A percentile compares a stretch with the other conserved stretches of the same genome.
Conservation (phyloP, 2,329 filamentous ascomycete species). For the Beauveria rudraprayagi region DNA sequence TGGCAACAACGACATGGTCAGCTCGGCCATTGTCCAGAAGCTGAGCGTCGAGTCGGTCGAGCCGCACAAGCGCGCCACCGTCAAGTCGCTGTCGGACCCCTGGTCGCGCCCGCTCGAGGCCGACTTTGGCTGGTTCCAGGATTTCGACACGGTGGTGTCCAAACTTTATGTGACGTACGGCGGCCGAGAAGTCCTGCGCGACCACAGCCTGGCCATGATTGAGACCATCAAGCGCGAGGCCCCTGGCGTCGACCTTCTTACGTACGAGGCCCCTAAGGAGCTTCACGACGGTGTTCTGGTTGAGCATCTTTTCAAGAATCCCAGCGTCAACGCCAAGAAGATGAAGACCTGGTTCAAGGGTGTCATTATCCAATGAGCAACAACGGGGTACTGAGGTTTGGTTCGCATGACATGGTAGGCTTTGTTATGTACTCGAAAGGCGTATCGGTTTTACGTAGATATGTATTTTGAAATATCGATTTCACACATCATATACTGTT, state of each 20-base stretch:
- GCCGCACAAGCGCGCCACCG: neutral
- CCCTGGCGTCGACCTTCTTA: neutral
- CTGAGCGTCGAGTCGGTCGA: neutral
- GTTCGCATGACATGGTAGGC: neutral
- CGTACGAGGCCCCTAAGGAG: neutral
- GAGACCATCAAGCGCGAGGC: neutral
- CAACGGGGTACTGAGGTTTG: neutral
- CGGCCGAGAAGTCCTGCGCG: constrained; percentile 4
- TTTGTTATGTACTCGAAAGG: neutral
- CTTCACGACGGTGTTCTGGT: constrained; percentile 23
- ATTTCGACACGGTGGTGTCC: neutral
- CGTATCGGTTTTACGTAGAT: neutral
- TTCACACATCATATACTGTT: neutral
- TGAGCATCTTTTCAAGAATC: constrained; percentile 18
- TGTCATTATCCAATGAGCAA: neutral
- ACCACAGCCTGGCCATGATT: constrained; percentile 3
- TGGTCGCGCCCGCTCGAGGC: constrained; percentile 8
- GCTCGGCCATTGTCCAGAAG: neutral
- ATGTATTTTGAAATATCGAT: neutral
- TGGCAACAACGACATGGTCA: constrained; percentile 10
- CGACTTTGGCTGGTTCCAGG: neutral
- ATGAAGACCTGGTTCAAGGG: constrained; percentile 25
- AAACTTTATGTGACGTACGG: constrained; percentile 8
- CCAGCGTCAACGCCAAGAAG: constrained; percentile 21
- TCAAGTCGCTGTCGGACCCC: neutral